These are phyloP conservation scores for Protoeuglena noctilucae DNA, from an alignment of 139 green algal genomes.

Conservation along the genomic window DNA sequence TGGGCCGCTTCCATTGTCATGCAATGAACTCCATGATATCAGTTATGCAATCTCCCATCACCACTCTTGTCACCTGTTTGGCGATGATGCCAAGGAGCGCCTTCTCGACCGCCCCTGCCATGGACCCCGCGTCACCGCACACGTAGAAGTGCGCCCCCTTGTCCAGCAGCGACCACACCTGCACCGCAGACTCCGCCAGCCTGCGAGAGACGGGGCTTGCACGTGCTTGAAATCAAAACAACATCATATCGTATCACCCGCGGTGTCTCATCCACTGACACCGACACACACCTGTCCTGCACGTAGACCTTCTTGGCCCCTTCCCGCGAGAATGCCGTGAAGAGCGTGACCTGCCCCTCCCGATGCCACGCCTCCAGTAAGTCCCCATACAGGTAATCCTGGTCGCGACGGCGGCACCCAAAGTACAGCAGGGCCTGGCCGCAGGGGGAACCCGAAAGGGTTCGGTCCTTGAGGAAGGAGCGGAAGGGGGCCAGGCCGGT, in stretches of 20 bases:
- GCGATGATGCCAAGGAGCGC: constrained; percentile 32
- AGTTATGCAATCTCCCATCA: no score
- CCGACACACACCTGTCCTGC: no score
- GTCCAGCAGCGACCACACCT: constrained; percentile 58
- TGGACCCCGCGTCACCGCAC: constrained; percentile 63
- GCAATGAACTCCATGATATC: no score
- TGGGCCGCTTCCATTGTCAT: no score
- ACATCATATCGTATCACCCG: no score
- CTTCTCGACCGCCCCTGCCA: constrained; percentile 46
- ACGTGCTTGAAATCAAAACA: no score
- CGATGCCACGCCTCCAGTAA: constrained; percentile 47
- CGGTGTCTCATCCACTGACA: no score
- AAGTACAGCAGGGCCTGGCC: constrained; percentile 63
- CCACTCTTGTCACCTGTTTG: constrained; percentile 7
- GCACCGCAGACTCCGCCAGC: constrained; percentile 31
- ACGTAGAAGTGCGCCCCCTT: constrained; percentile 68
- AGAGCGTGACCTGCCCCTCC: constrained; percentile 35
- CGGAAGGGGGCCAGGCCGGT: constrained; percentile 80
- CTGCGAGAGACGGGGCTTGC: no score
- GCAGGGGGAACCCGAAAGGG: background rate
- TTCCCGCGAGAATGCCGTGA: constrained; percentile 67
- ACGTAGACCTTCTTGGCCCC: constrained; percentile 78
- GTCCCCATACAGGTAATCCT: constrained; percentile 69
- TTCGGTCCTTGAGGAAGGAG: constrained; percentile 37
- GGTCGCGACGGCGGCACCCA: constrained; percentile 54